Base-by-base conservation (phyloP, 441 rosid species). In the Oxalis stricta region DNA sequence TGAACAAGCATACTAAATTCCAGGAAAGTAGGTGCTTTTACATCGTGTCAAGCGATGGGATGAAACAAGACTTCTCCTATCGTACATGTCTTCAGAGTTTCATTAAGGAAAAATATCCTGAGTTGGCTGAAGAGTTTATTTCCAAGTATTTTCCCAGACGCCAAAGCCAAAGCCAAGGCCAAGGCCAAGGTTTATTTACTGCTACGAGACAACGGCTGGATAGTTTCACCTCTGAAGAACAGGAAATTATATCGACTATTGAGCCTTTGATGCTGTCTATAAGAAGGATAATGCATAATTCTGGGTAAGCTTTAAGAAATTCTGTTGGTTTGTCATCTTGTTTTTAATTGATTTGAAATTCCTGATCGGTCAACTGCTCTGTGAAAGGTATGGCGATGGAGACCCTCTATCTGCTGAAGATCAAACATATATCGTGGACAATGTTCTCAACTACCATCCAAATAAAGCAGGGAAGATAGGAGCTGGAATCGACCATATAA, bases 141-240 rank as follows among this genome's bases (percentile, higher is more conserved):
- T n/a, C n/a, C n/a, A n/a, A n/a, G n/a, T n/a, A n/a, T n/a, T n/a
- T n/a, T n/a, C n/a, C n/a, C n/a, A n/a, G n/a, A n/a, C n/a, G n/a
- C n/a, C n/a, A n/a, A n/a, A n/a, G n/a, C n/a, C n/a, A n/a, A n/a
- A n/a, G n/a, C n/a, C n/a, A n/a, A n/a, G n/a, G n/a, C n/a, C n/a
- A n/a, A n/a, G n/a, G n/a, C n/a, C n/a, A n/a, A n/a, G n/a, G n/a
- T n/a, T n/a, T 79, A 61, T 71, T 33, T 17, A 81, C 95, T 11
- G 67, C 35, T 5, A 83, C 91, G 2, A 45, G 91, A 44, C 93
- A 79, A 33, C 74, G 85, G 50, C 29, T 86, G 17, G 99, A 91
- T 46, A 54, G 73, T 56, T 91, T 91, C 59, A 79, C 85, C 33
- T 69, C 95, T 5, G 82, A 81, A 56, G 95, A 91, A 56, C 93